Evolutionary conservation across 345 rosid species (phyloP).

Genomic region (Rhodamnia rubescens): DNA sequence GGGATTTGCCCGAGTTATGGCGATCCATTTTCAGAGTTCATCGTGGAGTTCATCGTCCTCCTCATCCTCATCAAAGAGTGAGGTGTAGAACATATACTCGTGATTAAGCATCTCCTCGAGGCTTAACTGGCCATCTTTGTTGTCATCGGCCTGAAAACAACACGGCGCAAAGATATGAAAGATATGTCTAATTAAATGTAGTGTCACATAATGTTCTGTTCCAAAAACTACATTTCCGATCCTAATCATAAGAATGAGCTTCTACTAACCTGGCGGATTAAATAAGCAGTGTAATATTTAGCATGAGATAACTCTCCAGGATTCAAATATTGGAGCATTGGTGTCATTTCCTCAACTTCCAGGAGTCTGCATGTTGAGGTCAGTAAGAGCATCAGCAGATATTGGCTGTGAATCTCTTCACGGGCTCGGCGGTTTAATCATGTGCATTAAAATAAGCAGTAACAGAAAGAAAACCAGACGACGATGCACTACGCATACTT

Average conservation of each 20-base stretch:
- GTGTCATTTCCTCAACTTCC: slow-evolving; percentile 39
- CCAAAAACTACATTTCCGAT: not conserved
- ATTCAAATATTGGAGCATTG: slow-evolving; percentile 44
- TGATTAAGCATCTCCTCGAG: slow-evolving; percentile 54
- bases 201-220: not conserved
- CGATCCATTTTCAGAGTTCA: slow-evolving; percentile 23
- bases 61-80: slow-evolving; percentile 32
- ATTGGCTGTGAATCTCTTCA: not conserved
- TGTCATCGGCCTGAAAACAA: slow-evolving; percentile 43
- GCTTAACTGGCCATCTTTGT: slow-evolving; percentile 40
- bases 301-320: slow-evolving; percentile 63
- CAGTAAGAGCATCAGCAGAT: not conserved
- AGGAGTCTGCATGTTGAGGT: slow-evolving; percentile 13
- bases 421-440: not conserved
- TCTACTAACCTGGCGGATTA: slow-evolving; percentile 33
- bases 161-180: not conserved
- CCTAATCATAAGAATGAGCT: not conserved
- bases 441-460: not conserved
- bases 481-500: not conserved
- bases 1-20: not conserved
- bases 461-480: not conserved
- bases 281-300: slow-evolving; percentile 35
- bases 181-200: too few relatives aligned
- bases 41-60: slow-evolving; percentile 30
- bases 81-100: slow-evolving; percentile 39